phyloP scores from a whole-genome alignment of 139 green algal species.

The Klebsormidium nitens region DNA sequence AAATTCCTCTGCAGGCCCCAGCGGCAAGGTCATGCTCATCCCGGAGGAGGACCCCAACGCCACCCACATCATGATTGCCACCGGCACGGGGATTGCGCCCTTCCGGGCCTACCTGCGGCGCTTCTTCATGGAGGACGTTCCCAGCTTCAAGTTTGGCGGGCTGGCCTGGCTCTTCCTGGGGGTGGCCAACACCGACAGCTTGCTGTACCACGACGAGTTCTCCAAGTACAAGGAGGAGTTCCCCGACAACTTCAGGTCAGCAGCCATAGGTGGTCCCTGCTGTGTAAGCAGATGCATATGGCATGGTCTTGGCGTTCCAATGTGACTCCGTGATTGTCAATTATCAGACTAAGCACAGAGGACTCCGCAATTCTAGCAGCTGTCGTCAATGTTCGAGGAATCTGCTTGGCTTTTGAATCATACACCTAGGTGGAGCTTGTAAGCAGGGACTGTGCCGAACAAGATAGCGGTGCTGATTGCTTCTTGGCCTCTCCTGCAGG shows the following conservation, averaged over 20 bases:
- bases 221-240: slow-evolving; percentile 48
- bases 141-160: slow-evolving; percentile 89
- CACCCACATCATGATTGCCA: slow-evolving; percentile 95
- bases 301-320: neutral
- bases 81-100: slow-evolving; percentile 95
- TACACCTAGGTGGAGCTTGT: no score
- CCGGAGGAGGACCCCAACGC: slow-evolving; percentile 82
- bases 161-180: slow-evolving; percentile 99
- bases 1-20: slow-evolving; percentile 65
- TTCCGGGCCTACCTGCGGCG: slow-evolving; percentile 95
- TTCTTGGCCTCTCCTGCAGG: neutral
- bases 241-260: slow-evolving; percentile 86
- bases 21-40: slow-evolving; percentile 93
- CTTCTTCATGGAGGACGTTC: slow-evolving; percentile 90
- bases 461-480: no score
- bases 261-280: slow-evolving; percentile 17
- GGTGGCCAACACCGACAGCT: slow-evolving; percentile 91
- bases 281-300: neutral
- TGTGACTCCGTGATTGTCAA: no score
- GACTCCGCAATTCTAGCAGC: no score
- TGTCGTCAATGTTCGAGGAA: no score
- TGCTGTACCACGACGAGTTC: slow-evolving; percentile 97
- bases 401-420: no score
- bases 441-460: no score
- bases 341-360: no score